Evolutionary conservation across 1,284 basidiomycete species (phyloP), one percentile per base, ranked within the genome.

Genomic region (Ustilago xerochloae): DNA sequence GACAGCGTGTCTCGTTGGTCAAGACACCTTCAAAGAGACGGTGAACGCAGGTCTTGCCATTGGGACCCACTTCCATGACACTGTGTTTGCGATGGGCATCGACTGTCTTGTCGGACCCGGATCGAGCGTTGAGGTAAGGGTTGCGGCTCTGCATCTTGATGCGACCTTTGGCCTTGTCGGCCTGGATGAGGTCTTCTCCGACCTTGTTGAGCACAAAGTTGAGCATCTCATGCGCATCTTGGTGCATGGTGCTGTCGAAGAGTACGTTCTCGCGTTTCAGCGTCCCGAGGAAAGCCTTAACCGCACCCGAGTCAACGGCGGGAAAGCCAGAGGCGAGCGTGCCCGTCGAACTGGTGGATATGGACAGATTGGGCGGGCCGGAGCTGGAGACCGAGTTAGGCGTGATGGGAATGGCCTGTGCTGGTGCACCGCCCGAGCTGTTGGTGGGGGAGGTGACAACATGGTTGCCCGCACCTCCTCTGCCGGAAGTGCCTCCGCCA

Each of bases 201-300:
- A 98, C 91, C 84, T 89, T 90, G 85, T 99, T 99, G 65, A 99
- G 87, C 30, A 97, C 86, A 86, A 92, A 97, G 84, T 96, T 97
- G 55, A 98, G 88, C 85, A 99, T 97, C 86, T 99, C 96, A 85
- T 97, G 94, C 2, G 94, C 94, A 84, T 97, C 95, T 83, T 97
- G 94, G 81, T 83, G 82, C 76, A 79, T 79, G 28, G 75, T 82
- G 49, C 63, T 75, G 61, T 82, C 80, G 36, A 84, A 84, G 28
- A 82, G 62, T 16, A 78, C 73, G 32, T 79, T 81, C 33, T 77
- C 75, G n/a, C 77, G 73, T 60, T 75, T 73, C 41, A 84, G 62
- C 0, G 74, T 74, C 15, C 47, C 56, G 6, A 82, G 58, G 65
- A 84, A 84, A 15, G 54, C 58, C 51, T 75, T 77, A 57, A 81